Conservation (phyloP, 345 rosid genomes). For the Viola odorata region DNA sequence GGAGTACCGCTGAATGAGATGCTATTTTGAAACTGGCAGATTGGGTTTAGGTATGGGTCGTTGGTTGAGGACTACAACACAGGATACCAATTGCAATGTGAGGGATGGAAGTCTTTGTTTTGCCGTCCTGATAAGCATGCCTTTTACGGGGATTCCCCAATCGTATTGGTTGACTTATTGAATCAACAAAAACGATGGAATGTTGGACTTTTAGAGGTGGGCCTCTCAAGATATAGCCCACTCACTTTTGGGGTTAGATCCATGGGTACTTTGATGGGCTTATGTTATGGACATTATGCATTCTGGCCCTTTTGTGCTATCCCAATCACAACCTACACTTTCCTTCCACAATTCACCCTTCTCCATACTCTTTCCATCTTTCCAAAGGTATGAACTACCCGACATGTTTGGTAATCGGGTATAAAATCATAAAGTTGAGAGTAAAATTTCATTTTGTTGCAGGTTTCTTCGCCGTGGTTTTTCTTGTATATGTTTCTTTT, state of each 20-base stretch:
- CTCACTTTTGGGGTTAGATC: constrained; percentile 35
- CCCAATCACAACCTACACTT: constrained; percentile 41
- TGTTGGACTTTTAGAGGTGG: constrained; percentile 50
- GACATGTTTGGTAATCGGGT: no score
- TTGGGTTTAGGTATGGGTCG: constrained; percentile 60
- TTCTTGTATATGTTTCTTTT: constrained; percentile 50
- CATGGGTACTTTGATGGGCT: constrained; percentile 35
- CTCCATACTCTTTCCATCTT: constrained; percentile 37
- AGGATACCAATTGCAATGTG: constrained; percentile 47
- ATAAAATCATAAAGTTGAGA: not conserved
- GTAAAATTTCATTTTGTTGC: not conserved
- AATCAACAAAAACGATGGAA: constrained; percentile 63
- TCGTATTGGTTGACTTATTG: constrained; percentile 34
- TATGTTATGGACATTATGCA: constrained; percentile 34
- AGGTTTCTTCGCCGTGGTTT: constrained; percentile 51
- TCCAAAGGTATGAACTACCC: constrained; percentile 35
- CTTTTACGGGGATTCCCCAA: constrained; percentile 57
- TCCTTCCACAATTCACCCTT: constrained; percentile 61
- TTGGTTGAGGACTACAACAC: constrained; percentile 72
- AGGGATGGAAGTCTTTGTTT: constrained; percentile 59
- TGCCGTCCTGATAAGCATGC: constrained; percentile 57
- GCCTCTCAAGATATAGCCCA: constrained; percentile 42
- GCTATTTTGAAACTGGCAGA: constrained; percentile 22
- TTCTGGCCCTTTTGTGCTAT: constrained; percentile 49
- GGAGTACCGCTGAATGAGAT: not conserved